Base-by-base conservation (phyloP, 78 protist species). In the Isochrysis galbana region DNA sequence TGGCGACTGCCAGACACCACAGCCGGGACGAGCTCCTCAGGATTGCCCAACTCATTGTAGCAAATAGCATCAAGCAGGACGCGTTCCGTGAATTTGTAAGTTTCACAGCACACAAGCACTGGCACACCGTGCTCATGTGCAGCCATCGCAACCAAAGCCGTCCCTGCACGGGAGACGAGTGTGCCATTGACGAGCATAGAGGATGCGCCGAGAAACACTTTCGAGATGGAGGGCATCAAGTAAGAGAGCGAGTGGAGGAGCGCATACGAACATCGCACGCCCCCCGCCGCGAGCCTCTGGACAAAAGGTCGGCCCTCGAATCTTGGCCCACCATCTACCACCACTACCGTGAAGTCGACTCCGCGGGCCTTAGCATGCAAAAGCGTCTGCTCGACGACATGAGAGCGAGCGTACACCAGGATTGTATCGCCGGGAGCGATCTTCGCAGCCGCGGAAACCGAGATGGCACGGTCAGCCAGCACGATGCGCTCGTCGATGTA, bases 71-170 rank as follows among this genome's bases (percentile, higher is more conserved):
- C 99, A 23, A 98, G 92, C 90, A 95, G 97, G 34, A 94, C 97
- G 34, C 94, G 88, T 46, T 96, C 98, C 34, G 96, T 25, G 91
- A 98, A 99, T 94, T 98, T 99, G 96, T 97, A 98, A 46, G 98
- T 96, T 91, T 98, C 99, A 39, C 99, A 98, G 84, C 97, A 94
- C 23, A 91, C 89, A n/a, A 91, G 54, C 47, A 46, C 87, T 36
- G 93, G 89, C 54, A 47, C 83, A 44, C 78, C 36, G 25, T 46
- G 41, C 78, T 1, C 23, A 23, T 94, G 72, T 1, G 99, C 99
- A 89, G 93, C 87, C 93, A 96, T 89, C n/a, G 98, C 97, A 17
- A 98, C 97, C 29, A 77, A 29, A 0, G 86, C 86, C 2, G 86
- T 36, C 36, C 86, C 86, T 14, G 86, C 86, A 46, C 86, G 86